Base-by-base conservation (phyloP, 2,329 filamentous ascomycete genomes). In the Microdochium paspali region DNA sequence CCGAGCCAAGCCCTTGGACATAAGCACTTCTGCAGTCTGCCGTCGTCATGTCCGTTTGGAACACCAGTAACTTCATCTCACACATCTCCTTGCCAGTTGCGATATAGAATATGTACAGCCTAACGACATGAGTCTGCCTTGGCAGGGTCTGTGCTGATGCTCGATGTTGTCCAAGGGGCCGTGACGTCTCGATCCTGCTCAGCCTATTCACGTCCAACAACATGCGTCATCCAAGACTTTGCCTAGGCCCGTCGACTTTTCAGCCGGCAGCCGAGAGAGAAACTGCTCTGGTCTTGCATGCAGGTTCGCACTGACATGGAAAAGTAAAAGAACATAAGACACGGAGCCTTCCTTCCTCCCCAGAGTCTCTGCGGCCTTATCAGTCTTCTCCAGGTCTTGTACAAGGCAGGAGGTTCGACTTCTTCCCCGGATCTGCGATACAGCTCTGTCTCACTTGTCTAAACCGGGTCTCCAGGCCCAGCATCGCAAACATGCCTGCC, bases 401-500 rank as follows among this genome's bases (percentile, higher is more conserved):
- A 10, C 12, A 5, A 20, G 18, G 23, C 35, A 40, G 23, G 12
- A 40, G 35, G 6, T 18, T 28, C 26, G 13, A 7, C 26, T 7
- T 28, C 13, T 7, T 13, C 26, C 35, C 12, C 15, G 6, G 12
- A 7, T 21, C 4, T 21, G 15, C 23, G 18, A 7, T 20, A 15
- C 35, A 5, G 31, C 4, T 35, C 13, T 40, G 35, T 18, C 9
- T 7, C 12, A 21, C 23, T 12, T 12, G 6, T 40, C 31, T 7
- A 4, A 12, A 35, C 31, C 6, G 18, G 12, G 13, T 20, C 12
- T 21, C 35, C 10, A 20, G 35, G 12, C 18, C 18, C 6, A 5
- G 15, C 20, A n/a, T n/a, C 20, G 44, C 32, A 32, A 46, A 24
- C 12, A 49, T 49, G 47, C 32, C 47, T n/a, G 21, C 45, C 2